Percentiles rank a stretch among this genome's conserved stretches.
These are phyloP conservation scores for Eucalyptus paniculata DNA, from an alignment of 345 rosid species.

Conservation along the genomic window DNA sequence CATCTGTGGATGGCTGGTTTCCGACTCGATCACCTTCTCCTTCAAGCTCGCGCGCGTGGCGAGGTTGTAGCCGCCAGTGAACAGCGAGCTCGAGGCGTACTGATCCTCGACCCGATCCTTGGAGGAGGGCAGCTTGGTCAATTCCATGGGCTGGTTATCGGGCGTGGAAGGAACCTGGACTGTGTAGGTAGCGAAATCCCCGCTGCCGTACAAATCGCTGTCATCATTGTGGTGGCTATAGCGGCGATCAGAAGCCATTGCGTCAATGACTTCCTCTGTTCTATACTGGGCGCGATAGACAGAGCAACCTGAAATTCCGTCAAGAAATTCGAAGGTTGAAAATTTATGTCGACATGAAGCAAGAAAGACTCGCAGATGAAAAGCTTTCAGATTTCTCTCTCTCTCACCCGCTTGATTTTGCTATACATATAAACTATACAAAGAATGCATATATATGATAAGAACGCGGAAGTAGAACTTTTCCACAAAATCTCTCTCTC, in stretches of 20 bases:
- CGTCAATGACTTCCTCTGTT: not conserved
- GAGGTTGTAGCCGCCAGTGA: conserved; percentile 24
- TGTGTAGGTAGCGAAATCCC: conserved; percentile 24
- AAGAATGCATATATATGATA: not conserved
- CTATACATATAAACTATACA: not conserved
- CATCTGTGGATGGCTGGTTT: conserved; percentile 7
- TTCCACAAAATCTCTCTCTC: not conserved
- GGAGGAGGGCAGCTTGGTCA: conserved; percentile 1
- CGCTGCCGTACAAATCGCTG: conserved; percentile 22
- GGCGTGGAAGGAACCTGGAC: conserved; percentile 60
- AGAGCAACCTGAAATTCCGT: conserved; percentile 3
- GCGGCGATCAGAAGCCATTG: conserved; percentile 20
- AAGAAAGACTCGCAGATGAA: not conserved
- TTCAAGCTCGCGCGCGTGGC: conserved; percentile 17
- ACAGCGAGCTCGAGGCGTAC: conserved; percentile 24
- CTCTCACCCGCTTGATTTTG: not conserved
- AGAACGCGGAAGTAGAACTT: not conserved
- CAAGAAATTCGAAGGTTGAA: not conserved
- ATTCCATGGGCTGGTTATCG: conserved; percentile 24
- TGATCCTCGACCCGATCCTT: not conserved
- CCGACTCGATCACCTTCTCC: conserved; percentile 20
- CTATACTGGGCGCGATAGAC: not conserved
- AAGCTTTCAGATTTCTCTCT: not conserved
- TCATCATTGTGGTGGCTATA: conserved; percentile 21
- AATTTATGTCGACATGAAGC: not conserved